Conservation (phyloP, 2,329 filamentous ascomycete species). For the Aspergillus ustus region DNA sequence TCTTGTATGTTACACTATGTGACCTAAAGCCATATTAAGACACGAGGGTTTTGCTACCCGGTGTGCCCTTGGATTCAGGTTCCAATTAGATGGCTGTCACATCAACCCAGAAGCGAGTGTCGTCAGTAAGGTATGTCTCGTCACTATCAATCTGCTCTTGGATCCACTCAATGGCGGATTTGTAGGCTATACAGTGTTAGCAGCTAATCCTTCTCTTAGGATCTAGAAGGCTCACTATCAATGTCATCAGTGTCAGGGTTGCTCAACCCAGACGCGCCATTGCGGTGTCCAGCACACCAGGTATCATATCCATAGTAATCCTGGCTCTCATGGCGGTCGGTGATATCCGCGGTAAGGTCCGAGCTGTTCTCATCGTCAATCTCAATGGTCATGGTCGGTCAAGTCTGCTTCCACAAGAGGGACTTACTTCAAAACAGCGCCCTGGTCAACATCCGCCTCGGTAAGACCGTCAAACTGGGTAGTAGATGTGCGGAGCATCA, state of each 20-base stretch:
- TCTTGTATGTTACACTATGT: too few species aligned
- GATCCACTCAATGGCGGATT: conserved; percentile 19
- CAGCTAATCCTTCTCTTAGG: neutral
- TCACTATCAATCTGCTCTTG: conserved; percentile 29
- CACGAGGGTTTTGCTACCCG: too few species aligned
- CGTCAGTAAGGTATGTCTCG: conserved; percentile 27
- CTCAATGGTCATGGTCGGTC: neutral
- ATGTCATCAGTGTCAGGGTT: conserved; percentile 30
- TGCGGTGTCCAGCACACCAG: conserved; percentile 31
- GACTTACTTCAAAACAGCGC: neutral
- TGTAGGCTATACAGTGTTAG: neutral
- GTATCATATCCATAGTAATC: conserved; percentile 26
- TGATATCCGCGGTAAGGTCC: conserved; percentile 17
- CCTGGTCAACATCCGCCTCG: conserved; percentile 27
- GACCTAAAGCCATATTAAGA: too few species aligned
- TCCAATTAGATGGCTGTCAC: neutral
- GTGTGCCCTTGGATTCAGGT: too few species aligned
- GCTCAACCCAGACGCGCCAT: conserved; percentile 25
- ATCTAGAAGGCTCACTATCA: conserved; percentile 17
- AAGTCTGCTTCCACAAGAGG: neutral
- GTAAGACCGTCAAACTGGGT: conserved; percentile 29
- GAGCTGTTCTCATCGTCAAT: conserved; percentile 11
- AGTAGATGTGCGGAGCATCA: conserved; percentile 33
- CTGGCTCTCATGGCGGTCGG: conserved; percentile 27
- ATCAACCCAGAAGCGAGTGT: conserved; percentile 34